phyloP scores from a whole-genome alignment of 2,329 filamentous ascomycete species.

The Epichloe sylvatica region DNA sequence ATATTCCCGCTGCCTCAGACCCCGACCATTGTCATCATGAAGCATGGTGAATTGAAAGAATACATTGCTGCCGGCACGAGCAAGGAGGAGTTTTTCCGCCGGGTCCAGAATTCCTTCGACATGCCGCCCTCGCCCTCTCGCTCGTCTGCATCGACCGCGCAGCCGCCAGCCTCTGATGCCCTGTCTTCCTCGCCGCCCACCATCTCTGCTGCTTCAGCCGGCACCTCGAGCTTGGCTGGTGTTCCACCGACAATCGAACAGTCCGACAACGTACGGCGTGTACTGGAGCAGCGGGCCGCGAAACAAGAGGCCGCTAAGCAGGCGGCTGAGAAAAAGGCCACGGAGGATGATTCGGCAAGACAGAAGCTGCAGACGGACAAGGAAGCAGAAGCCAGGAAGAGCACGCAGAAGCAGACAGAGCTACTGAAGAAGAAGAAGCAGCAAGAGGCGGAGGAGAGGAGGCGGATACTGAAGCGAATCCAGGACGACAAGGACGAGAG shows the following conservation, averaged over 20 bases:
- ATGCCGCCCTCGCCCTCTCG: slow-evolving; percentile 9
- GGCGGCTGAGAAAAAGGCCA: slow-evolving; percentile 32
- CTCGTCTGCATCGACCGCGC: slow-evolving; percentile 6
- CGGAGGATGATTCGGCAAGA: slow-evolving; percentile 36
- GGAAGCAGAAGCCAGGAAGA: slow-evolving; percentile 22
- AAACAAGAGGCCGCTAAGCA: slow-evolving; percentile 28
- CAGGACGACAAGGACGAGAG: slow-evolving; percentile 63
- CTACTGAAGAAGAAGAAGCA: slow-evolving; percentile 49
- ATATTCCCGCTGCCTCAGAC: slow-evolving; percentile 68
- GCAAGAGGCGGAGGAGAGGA: slow-evolving; percentile 53
- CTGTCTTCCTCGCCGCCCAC: slow-evolving; percentile 4
- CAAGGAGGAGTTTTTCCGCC: slow-evolving; percentile 51
- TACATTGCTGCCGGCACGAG: slow-evolving; percentile 53
- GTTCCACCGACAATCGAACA: slow-evolving; percentile 13
- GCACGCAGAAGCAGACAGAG: slow-evolving; percentile 33
- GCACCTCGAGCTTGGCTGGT: slow-evolving; percentile 7
- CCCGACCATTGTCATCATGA: slow-evolving; percentile 70
- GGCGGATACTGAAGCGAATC: slow-evolving; percentile 59
- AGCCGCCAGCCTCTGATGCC: slow-evolving; percentile 3
- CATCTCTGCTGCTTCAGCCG: slow-evolving; percentile 4
- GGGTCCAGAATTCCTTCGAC: slow-evolving; percentile 22
- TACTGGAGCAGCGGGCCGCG: slow-evolving; percentile 38
- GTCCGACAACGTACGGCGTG: slow-evolving; percentile 20
- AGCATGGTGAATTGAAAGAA: slow-evolving; percentile 63
- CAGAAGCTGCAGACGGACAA: slow-evolving; percentile 32